Percentiles rank a stretch among this genome's conserved stretches.
Evolutionary conservation across 345 rosid species (phyloP).

Genomic region (Durio zibethinus): DNA sequence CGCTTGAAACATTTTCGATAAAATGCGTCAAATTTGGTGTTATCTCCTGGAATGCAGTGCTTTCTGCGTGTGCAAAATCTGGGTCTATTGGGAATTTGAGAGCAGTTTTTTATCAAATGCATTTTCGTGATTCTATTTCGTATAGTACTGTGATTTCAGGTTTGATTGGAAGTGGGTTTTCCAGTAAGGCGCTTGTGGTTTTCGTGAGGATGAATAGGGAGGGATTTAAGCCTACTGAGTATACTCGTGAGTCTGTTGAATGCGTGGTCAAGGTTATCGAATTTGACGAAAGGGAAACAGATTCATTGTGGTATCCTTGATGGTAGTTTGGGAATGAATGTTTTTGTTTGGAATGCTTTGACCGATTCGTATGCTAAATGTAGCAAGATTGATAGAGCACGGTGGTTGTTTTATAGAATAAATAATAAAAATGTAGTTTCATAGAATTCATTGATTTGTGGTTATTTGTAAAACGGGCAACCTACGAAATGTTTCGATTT

Average conservation of each 20-base stretch:
- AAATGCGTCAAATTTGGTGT: slow-evolving; percentile 46
- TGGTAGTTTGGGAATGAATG: slow-evolving; percentile 28
- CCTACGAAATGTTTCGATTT: slow-evolving; percentile 44
- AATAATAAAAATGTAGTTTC: slow-evolving; percentile 38
- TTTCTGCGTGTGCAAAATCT: slow-evolving; percentile 36
- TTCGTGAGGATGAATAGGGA: slow-evolving; percentile 36
- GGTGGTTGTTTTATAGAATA: slow-evolving; percentile 41
- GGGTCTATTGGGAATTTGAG: slow-evolving; percentile 36
- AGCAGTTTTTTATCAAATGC: slow-evolving; percentile 39
- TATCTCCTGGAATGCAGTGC: slow-evolving; percentile 59
- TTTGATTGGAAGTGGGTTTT: slow-evolving; percentile 32
- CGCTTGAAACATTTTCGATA: slow-evolving; percentile 50
- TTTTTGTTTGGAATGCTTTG: slow-evolving; percentile 50
- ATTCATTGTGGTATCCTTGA: slow-evolving; percentile 44
- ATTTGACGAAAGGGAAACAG: slow-evolving; percentile 51
- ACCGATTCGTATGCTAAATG: slow-evolving; percentile 55
- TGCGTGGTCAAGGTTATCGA: slow-evolving; percentile 43
- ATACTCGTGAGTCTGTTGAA: slow-evolving; percentile 46
- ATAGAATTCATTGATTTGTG: slow-evolving; percentile 54
- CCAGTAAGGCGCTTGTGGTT: slow-evolving; percentile 32
- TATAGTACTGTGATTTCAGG: slow-evolving; percentile 50
- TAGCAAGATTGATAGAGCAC: slow-evolving; percentile 42
- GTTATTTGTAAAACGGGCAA: slow-evolving; percentile 39
- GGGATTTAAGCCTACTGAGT: slow-evolving; percentile 39
- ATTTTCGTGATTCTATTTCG: slow-evolving; percentile 45